These are phyloP conservation scores for Hypoxylon sp. DNA, from an alignment of 2,329 filamentous ascomycete genomes.

Conservation along the genomic window DNA sequence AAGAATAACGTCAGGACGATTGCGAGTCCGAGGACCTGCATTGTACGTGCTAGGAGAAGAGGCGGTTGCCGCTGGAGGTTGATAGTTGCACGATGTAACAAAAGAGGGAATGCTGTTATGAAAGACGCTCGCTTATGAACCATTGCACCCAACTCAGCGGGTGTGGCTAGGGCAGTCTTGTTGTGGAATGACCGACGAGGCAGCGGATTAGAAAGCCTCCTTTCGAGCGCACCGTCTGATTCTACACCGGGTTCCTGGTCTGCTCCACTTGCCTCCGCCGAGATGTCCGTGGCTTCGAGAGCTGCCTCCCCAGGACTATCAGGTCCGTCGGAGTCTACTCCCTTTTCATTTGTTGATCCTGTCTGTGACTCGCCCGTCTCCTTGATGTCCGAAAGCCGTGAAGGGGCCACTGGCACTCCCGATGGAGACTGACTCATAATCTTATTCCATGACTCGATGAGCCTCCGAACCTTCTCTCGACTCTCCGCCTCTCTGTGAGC, in stretches of 20 bases:
- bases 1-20: constrained; percentile 77
- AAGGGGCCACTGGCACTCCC: constrained; percentile 20
- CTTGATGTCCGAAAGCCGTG: constrained; percentile 48
- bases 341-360: constrained; percentile 32
- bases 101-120: constrained; percentile 71
- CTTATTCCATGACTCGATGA: constrained; percentile 70
- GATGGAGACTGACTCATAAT: constrained; percentile 21
- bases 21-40: constrained; percentile 74
- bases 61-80: constrained; percentile 77
- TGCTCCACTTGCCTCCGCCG: constrained; percentile 18
- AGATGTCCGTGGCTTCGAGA: constrained; percentile 14
- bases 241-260: constrained; percentile 5
- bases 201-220: constrained; percentile 33
- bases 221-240: constrained; percentile 31
- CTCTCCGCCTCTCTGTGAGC: constrained; percentile 72
- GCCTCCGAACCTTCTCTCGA: constrained; percentile 69
- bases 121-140: constrained; percentile 74
- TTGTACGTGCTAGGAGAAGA: constrained; percentile 72
- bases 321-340: not conserved
- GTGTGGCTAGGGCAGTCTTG: constrained; percentile 68
- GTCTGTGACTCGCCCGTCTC: constrained; percentile 49
- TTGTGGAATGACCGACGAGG: constrained; percentile 60
- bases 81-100: constrained; percentile 75
- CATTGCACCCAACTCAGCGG: constrained; percentile 78
- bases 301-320: not conserved